Conservation (phyloP, 352 stramenopile species). For the Phytophthora fragariae region DNA sequence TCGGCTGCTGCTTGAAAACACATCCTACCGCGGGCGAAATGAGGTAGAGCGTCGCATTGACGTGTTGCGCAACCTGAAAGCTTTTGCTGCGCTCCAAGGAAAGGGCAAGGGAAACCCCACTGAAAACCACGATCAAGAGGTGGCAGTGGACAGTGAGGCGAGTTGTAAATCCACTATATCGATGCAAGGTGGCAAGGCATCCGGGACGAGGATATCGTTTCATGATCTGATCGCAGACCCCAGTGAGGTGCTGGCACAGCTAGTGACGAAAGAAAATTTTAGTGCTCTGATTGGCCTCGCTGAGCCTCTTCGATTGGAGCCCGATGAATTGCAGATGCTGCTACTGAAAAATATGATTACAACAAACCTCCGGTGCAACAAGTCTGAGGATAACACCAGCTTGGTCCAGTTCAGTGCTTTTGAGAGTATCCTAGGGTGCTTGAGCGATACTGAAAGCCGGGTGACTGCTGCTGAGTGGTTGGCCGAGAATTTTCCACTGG, state of each 20-base stretch:
- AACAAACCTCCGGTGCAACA: slow-evolving; percentile 17
- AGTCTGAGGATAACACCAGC: background rate
- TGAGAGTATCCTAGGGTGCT: slow-evolving; percentile 38
- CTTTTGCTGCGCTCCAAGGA: slow-evolving; percentile 29
- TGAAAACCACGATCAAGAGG: background rate
- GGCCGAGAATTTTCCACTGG: slow-evolving; percentile 51
- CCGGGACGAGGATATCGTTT: slow-evolving; percentile 51
- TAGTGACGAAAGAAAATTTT: slow-evolving; percentile 64
- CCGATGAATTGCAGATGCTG: slow-evolving; percentile 79
- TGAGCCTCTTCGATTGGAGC: slow-evolving; percentile 62
- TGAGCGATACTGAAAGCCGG: slow-evolving; percentile 48
- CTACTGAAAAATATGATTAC: slow-evolving; percentile 78
- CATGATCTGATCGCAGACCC: slow-evolving; percentile 74
- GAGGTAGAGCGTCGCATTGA: slow-evolving; percentile 72
- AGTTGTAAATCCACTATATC: background rate
- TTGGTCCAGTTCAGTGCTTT: slow-evolving; percentile 38
- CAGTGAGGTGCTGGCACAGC: slow-evolving; percentile 53
- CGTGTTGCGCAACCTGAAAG: slow-evolving; percentile 64
- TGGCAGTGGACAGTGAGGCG: background rate
- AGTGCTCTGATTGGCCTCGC: slow-evolving; percentile 53
- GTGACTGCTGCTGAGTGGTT: slow-evolving; percentile 66
- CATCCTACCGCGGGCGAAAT: slow-evolving; percentile 57
- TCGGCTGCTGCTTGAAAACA: slow-evolving; percentile 69
- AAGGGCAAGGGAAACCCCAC: background rate
- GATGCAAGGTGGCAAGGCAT: background rate